phyloP scores from a whole-genome alignment of 1,139 yeast genomes.

The Sugiyamaella grinbergsii region DNA sequence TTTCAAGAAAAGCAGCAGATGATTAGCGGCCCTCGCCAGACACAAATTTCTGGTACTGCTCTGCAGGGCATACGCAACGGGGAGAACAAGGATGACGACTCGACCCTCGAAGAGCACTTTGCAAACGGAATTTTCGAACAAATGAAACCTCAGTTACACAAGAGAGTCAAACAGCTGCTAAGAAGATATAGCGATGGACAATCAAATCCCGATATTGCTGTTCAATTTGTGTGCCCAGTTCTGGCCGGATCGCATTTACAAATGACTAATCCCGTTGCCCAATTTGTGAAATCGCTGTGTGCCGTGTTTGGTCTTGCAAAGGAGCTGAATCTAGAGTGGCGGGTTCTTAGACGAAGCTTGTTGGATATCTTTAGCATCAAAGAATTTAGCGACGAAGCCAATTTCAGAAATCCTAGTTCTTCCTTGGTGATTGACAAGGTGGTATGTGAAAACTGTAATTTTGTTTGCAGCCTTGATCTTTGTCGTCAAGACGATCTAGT shows the following conservation, averaged over 20 bases:
- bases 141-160: conserved; percentile 65
- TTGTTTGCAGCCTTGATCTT: conserved; percentile 73
- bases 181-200: conserved; percentile 73
- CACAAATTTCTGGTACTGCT: conserved; percentile 55
- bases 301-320: conserved; percentile 71
- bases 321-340: conserved; percentile 66
- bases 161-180: conserved; percentile 65
- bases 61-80: conserved; percentile 19
- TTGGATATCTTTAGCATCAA: conserved; percentile 72
- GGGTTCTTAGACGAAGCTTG: conserved; percentile 74
- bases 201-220: conserved; percentile 62
- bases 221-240: conserved; percentile 69
- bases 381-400: conserved; percentile 79
- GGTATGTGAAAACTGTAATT: conserved; percentile 78
- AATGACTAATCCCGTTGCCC: conserved; percentile 65
- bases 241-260: conserved; percentile 40
- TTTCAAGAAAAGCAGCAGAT: conserved; percentile 23
- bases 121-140: conserved; percentile 43
- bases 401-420: conserved; percentile 75
- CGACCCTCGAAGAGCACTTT: conserved; percentile 34
- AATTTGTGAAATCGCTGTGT: conserved; percentile 72
- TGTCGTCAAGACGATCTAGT: conserved; percentile 58
- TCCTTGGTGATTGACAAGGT: conserved; percentile 67
- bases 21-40: conserved; percentile 56
- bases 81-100: conserved; percentile 33